These are phyloP conservation scores for Penicillium simplicissimum DNA, from an alignment of 495 filamentous ascomycete genomes.

Conservation along the genomic window DNA sequence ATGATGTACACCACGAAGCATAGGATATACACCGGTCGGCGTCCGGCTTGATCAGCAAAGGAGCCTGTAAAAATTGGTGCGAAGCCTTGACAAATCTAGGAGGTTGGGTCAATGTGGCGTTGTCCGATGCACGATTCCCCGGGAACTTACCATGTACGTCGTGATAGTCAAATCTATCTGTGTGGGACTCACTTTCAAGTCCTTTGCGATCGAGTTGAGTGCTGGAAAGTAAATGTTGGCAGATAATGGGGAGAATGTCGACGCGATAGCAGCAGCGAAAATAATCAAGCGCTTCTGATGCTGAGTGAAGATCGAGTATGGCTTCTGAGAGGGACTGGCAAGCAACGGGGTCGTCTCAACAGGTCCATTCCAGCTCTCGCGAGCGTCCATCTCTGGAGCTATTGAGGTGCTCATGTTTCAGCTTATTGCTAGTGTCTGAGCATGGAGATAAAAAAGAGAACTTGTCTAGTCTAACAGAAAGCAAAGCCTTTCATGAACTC, in stretches of 20 bases:
- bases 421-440: background rate
- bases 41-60: constrained; percentile 51
- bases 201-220: constrained; percentile 41
- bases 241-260: constrained; percentile 43
- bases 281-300: constrained; percentile 31
- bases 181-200: constrained; percentile 38
- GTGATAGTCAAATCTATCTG: constrained; percentile 55
- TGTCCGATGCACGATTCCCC: background rate
- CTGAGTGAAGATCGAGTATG: constrained; percentile 28
- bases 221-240: constrained; percentile 53
- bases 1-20: constrained; percentile 49
- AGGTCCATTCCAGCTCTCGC: background rate
- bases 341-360: constrained; percentile 29
- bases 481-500: no score
- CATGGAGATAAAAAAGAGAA: background rate
- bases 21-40: constrained; percentile 50
- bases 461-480: background rate
- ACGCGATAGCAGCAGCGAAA: constrained; percentile 34
- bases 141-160: constrained; percentile 43
- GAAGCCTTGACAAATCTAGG: constrained; percentile 51
- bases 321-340: background rate
- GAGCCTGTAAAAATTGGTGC: constrained; percentile 51
- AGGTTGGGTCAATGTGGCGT: background rate
- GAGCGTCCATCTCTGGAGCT: background rate
- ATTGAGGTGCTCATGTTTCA: background rate